Evolutionary conservation across 257 asterid genomes (phyloP).

Genomic region (Petrea volubilis): DNA sequence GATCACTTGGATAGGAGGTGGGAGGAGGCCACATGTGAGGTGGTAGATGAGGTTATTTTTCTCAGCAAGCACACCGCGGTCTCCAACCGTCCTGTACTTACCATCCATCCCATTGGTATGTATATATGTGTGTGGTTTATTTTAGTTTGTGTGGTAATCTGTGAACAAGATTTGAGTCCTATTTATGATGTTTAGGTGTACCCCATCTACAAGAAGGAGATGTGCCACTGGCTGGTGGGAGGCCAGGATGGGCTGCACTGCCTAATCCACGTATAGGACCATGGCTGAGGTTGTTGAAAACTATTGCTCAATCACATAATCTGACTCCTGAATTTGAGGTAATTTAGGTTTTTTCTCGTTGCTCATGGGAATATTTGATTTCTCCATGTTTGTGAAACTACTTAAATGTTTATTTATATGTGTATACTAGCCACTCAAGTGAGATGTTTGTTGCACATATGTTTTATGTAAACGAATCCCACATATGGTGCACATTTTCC

Average conservation of each 20-base stretch:
- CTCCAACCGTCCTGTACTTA: slow-evolving; percentile 43
- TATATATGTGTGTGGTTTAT: slow-evolving; percentile 5
- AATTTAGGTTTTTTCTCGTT: not conserved
- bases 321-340: slow-evolving; percentile 42
- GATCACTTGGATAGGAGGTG: slow-evolving; percentile 36
- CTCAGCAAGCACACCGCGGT: slow-evolving; percentile 39
- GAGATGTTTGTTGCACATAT: too few relatives aligned
- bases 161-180: not conserved
- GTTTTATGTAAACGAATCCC: too few relatives aligned
- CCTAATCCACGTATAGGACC: slow-evolving; percentile 45
- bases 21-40: slow-evolving; percentile 37
- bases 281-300: slow-evolving; percentile 39
- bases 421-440: too few relatives aligned
- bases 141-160: not conserved
- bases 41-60: slow-evolving; percentile 37
- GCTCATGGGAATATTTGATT: not conserved
- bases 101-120: slow-evolving; percentile 43
- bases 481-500: too few relatives aligned
- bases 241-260: slow-evolving; percentile 46
- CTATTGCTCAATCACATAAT: slow-evolving; percentile 32
- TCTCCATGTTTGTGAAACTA: not conserved
- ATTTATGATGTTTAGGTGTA: slow-evolving; percentile 26
- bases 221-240: slow-evolving; percentile 32
- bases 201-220: slow-evolving; percentile 41
- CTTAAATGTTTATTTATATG: not conserved